Evolutionary conservation across 768 basidiomycete species (phyloP).

Genomic region (Amanita subjunquillea): DNA sequence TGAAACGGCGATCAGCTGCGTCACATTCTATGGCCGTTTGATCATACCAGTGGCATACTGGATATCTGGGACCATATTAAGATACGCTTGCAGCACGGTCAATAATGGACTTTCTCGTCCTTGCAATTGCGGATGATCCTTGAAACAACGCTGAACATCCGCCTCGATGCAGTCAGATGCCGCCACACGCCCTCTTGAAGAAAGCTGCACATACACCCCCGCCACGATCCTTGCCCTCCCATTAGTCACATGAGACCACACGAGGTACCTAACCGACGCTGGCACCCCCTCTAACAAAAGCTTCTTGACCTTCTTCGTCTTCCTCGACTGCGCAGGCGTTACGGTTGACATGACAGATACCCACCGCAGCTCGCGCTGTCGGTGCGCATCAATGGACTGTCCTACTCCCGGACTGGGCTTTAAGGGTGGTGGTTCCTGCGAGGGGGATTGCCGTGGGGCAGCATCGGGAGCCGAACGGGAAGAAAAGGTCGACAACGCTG

Average conservation of each 20-base stretch:
- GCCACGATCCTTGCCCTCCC: conserved; percentile 62
- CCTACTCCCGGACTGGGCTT: conserved; percentile 18
- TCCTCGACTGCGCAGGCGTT: conserved; percentile 53
- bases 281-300: conserved; percentile 73
- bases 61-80: conserved; percentile 81
- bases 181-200: conserved; percentile 41
- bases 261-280: conserved; percentile 72
- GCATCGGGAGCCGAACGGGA: conserved; percentile 15
- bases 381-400: conserved; percentile 50
- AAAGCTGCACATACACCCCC: conserved; percentile 56
- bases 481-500: conserved; percentile 23
- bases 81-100: conserved; percentile 58
- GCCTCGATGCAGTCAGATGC: conserved; percentile 44
- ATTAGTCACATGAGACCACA: conserved; percentile 76
- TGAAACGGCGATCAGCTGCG: conserved; percentile 14
- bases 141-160: conserved; percentile 46
- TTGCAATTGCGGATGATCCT: conserved; percentile 47
- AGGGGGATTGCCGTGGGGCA: conserved; percentile 3
- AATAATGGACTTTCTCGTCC: conserved; percentile 46
- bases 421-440: conserved; percentile 6
- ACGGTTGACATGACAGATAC: conserved; percentile 48
- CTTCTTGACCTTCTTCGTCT: conserved; percentile 72
- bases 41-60: conserved; percentile 50
- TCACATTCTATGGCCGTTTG: neutral
- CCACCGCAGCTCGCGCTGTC: conserved; percentile 73